Base-by-base conservation (phyloP, 1,284 basidiomycete species). In the Pseudozyma sp. region DNA sequence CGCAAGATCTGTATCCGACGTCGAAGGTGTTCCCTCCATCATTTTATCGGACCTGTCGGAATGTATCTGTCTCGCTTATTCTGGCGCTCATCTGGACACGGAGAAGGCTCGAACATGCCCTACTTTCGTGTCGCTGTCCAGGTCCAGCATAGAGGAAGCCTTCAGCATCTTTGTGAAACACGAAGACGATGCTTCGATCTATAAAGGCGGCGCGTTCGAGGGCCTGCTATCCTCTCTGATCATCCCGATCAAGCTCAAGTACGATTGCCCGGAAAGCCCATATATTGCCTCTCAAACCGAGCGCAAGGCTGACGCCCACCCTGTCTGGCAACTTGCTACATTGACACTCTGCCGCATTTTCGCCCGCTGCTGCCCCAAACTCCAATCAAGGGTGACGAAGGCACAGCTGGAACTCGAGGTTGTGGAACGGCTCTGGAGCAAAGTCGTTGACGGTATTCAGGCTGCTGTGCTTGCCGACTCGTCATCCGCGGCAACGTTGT, bases 161-260 rank as follows among this genome's bases (percentile, higher is more conserved):
- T 90, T 92, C 0, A 90, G 92, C 12, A 85, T 94, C 4, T 87
- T 86, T 55, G 49, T 58, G 14, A 35, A 43, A 2, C 52, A 73
- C 73, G 50, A 45, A 92, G 83, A 87, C 86, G 44, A 87, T n/a
- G 74, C 83, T 4, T 88, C 89, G 43, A 88, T 97, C 11, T 97
- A 93, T 81, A 86, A 88, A 13, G 91, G 93, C 80, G 94, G 93
- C 5, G 94, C 94, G 0, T 84, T 97, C 34, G 93, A 96, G 83
- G 88, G 89, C 8, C 86, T 97, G 13, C 85, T 96, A n/a, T 90
- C 91, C 21, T 50, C 77, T 47, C 64, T 77, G 12, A 42, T 62
- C 18, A 91, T 96, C 38, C 94, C 95, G 0, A 91, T 97, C 83
- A 94, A 94, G 83, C 87, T 98, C 70, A 96, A 95, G 85, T 97